Base-by-base conservation (phyloP, 73 alveolate species). In the Paramecium sexaurelia region DNA sequence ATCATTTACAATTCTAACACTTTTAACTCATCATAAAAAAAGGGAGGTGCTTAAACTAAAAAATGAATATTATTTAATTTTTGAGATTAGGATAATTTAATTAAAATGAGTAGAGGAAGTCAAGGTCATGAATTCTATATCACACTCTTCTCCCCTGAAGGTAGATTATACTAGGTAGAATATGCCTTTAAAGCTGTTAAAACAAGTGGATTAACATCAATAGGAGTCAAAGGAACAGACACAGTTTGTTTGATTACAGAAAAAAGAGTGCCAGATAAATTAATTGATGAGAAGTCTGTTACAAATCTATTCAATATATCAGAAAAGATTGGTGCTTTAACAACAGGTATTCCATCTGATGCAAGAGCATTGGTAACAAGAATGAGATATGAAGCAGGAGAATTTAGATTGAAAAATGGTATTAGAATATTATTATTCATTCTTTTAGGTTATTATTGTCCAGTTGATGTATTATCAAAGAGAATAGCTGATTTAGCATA, bases 151-250 rank as follows among this genome's bases (percentile, higher is more conserved):
- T 94, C 99, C 27, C 98, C 97, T 41, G 99, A 97, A 39, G 99
- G 99, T 29, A 92, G 98, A 87, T 95, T 97, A 85, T 97, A 96
- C 71, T 96, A 97, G 92, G 95, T 97, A 7, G 99, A 97, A 94
- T 96, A 97, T 92, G 98, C 99, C n/a, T 96, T 95, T 87, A 97
- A 95, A 91, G 99, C 99, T 20, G 99, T 96, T 19, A 94, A 96
- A 86, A 92, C 92, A 85, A 95, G 96, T 67, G 99, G 99, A 9
- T 85, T 95, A 45, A 97, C 99, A 9, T 92, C 99, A 3, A 91
- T 97, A 66, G 99, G 99, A 51, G 98, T 97, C 51, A 91, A 98
- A 86, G 99, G 99, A 7, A 95, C 85, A 39, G 99, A 96, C 91
- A 86, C 97, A 40, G 99, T 96, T n/a, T 96, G 96, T 24, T 98